A percentile compares a stretch with the other conserved stretches of the same genome.
Evolutionary conservation across 345 rosid species (phyloP).

Genomic region (Bretschneidera sinensis): DNA sequence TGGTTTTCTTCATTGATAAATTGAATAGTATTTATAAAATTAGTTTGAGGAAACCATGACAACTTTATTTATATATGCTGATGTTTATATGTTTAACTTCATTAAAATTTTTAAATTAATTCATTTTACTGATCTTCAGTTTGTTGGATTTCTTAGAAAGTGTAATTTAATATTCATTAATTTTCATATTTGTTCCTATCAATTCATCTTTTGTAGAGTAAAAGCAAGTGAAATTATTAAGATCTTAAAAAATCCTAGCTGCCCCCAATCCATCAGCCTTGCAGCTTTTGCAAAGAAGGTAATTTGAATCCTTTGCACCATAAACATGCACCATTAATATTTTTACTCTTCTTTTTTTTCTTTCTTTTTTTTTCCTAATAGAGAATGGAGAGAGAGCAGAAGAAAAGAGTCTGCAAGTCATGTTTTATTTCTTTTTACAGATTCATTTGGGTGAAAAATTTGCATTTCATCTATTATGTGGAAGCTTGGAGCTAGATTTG

Average conservation of each 20-base stretch:
- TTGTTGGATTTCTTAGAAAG: background rate
- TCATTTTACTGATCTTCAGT: no score
- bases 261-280: constrained; percentile 69
- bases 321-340: background rate
- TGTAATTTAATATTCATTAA: no score
- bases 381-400: constrained; percentile 2
- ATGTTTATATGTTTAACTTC: background rate
- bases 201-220: constrained; percentile 42
- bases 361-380: constrained; percentile 4
- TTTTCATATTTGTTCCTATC: background rate
- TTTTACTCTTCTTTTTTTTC: constrained; percentile 8
- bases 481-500: no score
- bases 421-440: background rate
- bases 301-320: constrained; percentile 18
- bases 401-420: background rate
- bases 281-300: constrained; percentile 84
- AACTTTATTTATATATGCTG: no score
- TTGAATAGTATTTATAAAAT: no score
- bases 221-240: constrained; percentile 66
- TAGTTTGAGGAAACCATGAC: no score
- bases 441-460: background rate
- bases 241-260: constrained; percentile 60
- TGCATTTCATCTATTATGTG: background rate
- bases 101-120: no score
- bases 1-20: no score